Base-by-base conservation (phyloP, 2,329 filamentous ascomycete genomes). In the Alternaria sp. region DNA sequence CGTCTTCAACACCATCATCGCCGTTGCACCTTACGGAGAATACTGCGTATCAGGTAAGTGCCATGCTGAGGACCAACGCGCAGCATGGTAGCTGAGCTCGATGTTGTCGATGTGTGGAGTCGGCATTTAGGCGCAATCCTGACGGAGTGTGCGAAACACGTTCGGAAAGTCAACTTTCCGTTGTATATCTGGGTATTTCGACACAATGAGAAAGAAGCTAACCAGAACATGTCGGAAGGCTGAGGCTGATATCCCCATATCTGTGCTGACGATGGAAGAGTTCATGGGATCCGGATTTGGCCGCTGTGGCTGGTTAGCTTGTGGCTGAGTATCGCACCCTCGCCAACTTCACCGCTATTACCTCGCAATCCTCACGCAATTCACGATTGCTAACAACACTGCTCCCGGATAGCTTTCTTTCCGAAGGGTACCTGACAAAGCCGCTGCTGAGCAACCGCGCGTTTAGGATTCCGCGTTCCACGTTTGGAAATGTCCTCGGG, bases 131-230 rank as follows among this genome's bases (percentile, higher is more conserved):
- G 59, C 61, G 65, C 65, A 65, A 53, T 49, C 15, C 32, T 21
- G 17, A 58, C 53, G 65, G 40, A 45, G 45, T 9, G 47, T 28
- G 63, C 63, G 65, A 69, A 50, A 58, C 47, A 50, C 45, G 40
- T 53, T 66, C 70, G 72, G 73, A 53, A 66, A 61, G 17, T 61
- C 44, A 21, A 65, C 23, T 55, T 72, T 32, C 71, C 72, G 73
- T 45, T 21, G 61, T 52, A 63, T 59, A 64, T 52, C 44, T 61
- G 26, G 56, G 65, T 62, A 51, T 28, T 15, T 57, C 47, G 36
- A 63, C 59, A 54, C 47, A 45, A 28, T 46, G 45, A 62, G 60
- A 59, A 54, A 52, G 43, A 58, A 64, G 65, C 57, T 67, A 67
- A 68, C 61, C 55, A 57, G 40, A 58, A 56, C 19, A 54, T 17